A percentile compares a stretch with the other conserved stretches of the same genome.
phyloP scores from a whole-genome alignment of 179 eudicot species.

The Pouteria campechiana region DNA sequence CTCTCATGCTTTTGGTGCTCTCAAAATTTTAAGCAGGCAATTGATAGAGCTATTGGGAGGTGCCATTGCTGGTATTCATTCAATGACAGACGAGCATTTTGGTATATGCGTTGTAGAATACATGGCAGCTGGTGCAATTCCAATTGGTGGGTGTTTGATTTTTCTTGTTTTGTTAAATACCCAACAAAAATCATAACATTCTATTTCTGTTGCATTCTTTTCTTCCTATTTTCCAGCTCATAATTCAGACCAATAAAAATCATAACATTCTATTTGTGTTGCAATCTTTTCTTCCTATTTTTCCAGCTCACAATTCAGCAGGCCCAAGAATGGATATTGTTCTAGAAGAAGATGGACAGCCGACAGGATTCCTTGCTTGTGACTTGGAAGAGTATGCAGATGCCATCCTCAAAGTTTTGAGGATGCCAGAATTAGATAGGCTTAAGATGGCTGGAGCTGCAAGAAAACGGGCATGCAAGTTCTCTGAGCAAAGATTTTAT shows the following conservation, averaged over 20 bases:
- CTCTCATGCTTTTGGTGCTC: constrained; percentile 1
- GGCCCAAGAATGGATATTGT: constrained; percentile 96
- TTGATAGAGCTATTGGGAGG: constrained; percentile 80
- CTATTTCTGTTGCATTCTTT: background rate
- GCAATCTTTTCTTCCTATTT: background rate
- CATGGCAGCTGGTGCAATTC: constrained; percentile 97
- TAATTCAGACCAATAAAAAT: too few relatives aligned
- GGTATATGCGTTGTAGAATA: constrained; percentile 93
- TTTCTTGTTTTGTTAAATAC: background rate
- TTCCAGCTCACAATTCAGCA: constrained; percentile 84
- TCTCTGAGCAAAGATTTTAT: constrained; percentile 81
- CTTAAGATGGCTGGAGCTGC: constrained; percentile 86
- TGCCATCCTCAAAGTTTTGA: constrained; percentile 47
- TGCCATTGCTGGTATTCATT: constrained; percentile 79
- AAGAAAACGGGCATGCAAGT: constrained; percentile 65
- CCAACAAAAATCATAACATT: background rate
- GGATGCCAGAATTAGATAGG: constrained; percentile 55
- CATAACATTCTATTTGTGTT: too few relatives aligned
- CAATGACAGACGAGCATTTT: constrained; percentile 95
- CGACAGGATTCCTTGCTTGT: constrained; percentile 69
- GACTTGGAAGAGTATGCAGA: constrained; percentile 65
- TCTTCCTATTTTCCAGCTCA: too few relatives aligned
- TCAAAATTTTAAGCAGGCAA: constrained; percentile 35
- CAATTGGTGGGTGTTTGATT: constrained; percentile 84
- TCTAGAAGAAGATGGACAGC: constrained; percentile 60